Evolutionary conservation across 306 rosid species (phyloP), one percentile per base, ranked within the genome.

Genomic region (Vigna trinervia): DNA sequence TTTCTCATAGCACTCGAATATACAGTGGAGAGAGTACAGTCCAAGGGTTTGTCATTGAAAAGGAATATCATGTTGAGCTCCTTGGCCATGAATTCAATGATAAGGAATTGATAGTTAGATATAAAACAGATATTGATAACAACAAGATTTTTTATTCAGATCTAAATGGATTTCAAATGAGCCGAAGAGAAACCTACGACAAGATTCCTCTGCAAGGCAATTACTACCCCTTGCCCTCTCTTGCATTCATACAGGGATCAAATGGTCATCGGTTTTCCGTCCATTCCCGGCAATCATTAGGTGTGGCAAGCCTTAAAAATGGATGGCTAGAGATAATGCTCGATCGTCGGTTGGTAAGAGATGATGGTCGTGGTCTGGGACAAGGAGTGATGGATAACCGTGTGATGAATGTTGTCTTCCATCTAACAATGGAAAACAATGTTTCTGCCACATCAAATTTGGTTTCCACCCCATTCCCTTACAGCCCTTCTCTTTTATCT

Each of bases 281-380:
- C 41, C 97, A 92, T 81, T 88, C 97, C 60, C 84, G 92, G 79
- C 99, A 95, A 78, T 87, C 97, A 1, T 84, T 95, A 86, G 99
- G 97, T 53, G 97, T 86, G 43, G 97, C 99, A 54, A 92, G 97
- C 87, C 97, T 95, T 76, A 81, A 88, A 86, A 85, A 80, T 61
- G 99, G 99, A 80, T 88, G 97, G 93, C 83, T 95, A 65, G 99
- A 95, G 92, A 87, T 95, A 61, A 95, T 95, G 99, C 97, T 95
- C 50, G 99, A 95, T 65, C 97, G 99, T 11, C 95, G 99, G 30
- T 69, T 95, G 89, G 51, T 76, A n/a, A 89, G 85, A 67, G 99
- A 95, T 17, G 99, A 95, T 50, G 99, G 97, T 6, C 97, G 99
- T 60, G 99, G 99, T 69, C 87, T 95, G 0, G 99, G 99, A 76